Base-by-base conservation (phyloP, 208 protist species). In the Acanthamoeba divionensis region DNA sequence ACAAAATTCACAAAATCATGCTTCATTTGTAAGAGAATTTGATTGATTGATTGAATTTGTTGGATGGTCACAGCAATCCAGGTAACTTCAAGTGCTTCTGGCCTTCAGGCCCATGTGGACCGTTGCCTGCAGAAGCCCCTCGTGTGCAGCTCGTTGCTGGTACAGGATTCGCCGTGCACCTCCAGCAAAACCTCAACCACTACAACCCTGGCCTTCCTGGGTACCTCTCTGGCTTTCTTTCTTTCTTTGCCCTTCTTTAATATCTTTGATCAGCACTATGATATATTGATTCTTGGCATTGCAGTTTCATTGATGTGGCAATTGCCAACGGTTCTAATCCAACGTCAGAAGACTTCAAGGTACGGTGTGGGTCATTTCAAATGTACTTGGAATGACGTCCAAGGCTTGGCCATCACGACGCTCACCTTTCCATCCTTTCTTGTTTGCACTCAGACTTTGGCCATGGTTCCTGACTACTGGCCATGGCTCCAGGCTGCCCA, bases 131-230 rank as follows among this genome's bases (percentile, higher is more conserved):
- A 21, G 67, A 52, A 24, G 45, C 26, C 26, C 67, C 67, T 24
- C 67, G 67, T 31, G 67, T 52, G 6, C 18, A 6, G 24, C 67
- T 79, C 33, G 9, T 26, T 0, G 67, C 45, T 3, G 67, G 67
- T 15, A 21, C 45, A 9, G 67, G 67, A 9, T 79, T 79, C 44
- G 29, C 29, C 44, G 67, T 79, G 24, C 44, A 57, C 1, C 44
- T 79, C 24, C 67, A 79, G 44, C 67, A 79, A 47, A 79, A 79
- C 41, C 21, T 54, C 18, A 79, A 79, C 67, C 67, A 79, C 67
- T 79, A 79, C 67, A n/a, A 0, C 36, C 67, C 67, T 26, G 67
- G 67, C 33, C 67, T 36, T 47, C 38, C 67, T 13, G 67, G 67
- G 48, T n/a, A n/a, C n/a, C n/a, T n/a, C n/a, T n/a, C n/a, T n/a